These are phyloP conservation scores for Stephania japonica DNA, from an alignment of 164 flowering plant genomes.

Conservation along the genomic window DNA sequence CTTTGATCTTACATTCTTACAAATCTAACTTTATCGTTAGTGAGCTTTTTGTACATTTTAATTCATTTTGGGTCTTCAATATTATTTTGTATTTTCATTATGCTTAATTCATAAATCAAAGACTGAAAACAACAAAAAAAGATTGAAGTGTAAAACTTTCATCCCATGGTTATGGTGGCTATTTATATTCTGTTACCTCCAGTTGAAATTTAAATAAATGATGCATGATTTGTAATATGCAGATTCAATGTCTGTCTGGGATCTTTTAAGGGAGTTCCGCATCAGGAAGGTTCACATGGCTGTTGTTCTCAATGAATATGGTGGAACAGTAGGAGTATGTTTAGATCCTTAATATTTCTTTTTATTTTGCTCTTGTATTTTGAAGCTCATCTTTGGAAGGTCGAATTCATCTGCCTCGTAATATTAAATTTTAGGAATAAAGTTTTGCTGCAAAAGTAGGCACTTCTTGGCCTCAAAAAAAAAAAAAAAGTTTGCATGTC, in stretches of 20 bases:
- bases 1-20: not conserved
- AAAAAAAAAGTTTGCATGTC: no score
- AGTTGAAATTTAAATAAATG: not conserved
- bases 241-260: constrained; percentile 99
- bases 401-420: not conserved
- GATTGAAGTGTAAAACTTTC: not conserved
- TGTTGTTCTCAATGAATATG: constrained; percentile 96
- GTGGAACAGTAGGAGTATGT: constrained; percentile 98
- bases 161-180: not conserved
- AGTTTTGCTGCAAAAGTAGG: not conserved
- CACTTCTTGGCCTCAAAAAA: not conserved
- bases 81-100: no score
- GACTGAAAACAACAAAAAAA: not conserved
- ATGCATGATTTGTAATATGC: constrained; percentile 16
- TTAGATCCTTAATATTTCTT: constrained; percentile 8
- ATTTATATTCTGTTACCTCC: not conserved
- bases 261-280: constrained; percentile 94
- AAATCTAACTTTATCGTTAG: no score
- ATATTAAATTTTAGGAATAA: not conserved
- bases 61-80: not conserved
- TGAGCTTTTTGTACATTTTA: not conserved
- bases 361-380: not conserved
- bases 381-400: not conserved
- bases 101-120: not conserved
- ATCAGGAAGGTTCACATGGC: constrained; percentile 99